Conservation (phyloP, 176 grass and related monocot genomes). For the Pharus latifolius region DNA sequence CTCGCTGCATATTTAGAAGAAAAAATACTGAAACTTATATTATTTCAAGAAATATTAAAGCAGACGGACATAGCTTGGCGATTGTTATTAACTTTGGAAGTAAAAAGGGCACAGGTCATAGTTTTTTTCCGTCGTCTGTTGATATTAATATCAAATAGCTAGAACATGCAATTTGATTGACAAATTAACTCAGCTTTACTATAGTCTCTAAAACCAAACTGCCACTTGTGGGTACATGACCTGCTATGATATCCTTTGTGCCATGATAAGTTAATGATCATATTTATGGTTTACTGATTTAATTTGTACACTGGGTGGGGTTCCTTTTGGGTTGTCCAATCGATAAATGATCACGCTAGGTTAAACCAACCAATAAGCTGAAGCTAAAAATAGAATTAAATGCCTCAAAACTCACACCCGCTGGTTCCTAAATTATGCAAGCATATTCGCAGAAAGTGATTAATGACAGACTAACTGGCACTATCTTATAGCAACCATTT, state of each 20-base stretch:
- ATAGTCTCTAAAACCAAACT: background rate
- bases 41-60: constrained; percentile 10
- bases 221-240: background rate
- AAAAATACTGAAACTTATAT: constrained; percentile 13
- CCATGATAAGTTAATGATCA: background rate
- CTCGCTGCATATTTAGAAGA: constrained; percentile 54
- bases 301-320: background rate
- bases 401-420: background rate
- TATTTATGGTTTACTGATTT: background rate
- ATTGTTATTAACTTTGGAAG: background rate
- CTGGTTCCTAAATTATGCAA: background rate
- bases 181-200: background rate
- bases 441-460: background rate
- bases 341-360: background rate
- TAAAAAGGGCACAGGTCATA: background rate
- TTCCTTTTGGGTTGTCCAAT: background rate
- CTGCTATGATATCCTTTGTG: background rate
- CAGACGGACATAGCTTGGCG: background rate
- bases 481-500: background rate
- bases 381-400: background rate
- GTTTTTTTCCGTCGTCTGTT: background rate
- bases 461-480: background rate
- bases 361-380: background rate
- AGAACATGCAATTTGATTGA: too few relatives aligned
- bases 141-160: background rate